These are phyloP conservation scores for Plenodomus lindquistii DNA, from an alignment of 2,329 filamentous ascomycete species.

Conservation along the genomic window DNA sequence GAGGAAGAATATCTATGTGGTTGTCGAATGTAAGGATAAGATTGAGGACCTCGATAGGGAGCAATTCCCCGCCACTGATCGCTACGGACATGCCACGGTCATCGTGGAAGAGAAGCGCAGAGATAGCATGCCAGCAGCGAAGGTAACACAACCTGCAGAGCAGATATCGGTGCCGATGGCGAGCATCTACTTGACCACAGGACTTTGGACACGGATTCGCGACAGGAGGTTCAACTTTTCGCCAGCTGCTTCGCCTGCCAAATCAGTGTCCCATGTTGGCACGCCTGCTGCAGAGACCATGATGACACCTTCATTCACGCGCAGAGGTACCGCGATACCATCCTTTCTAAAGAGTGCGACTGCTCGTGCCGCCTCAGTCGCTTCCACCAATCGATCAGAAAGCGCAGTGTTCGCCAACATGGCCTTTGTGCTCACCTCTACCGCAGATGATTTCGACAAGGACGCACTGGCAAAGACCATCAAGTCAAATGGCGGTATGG, in stretches of 20 bases:
- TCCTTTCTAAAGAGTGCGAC: conserved; percentile 33
- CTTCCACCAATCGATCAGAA: conserved; percentile 28
- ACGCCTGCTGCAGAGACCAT: conserved; percentile 41
- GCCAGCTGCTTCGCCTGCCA: conserved; percentile 18
- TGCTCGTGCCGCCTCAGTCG: conserved; percentile 32
- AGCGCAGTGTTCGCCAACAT: conserved; percentile 72
- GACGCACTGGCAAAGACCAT: conserved; percentile 66
- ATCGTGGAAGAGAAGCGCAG: conserved; percentile 48
- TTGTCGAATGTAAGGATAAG: conserved; percentile 49
- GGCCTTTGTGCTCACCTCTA: conserved; percentile 84
- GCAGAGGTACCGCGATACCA: conserved; percentile 40
- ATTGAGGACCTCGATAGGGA: conserved; percentile 25
- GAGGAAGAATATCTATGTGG: conserved; percentile 50
- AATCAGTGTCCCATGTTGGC: conserved; percentile 21
- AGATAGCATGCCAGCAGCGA: conserved; percentile 38
- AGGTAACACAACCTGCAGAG: conserved; percentile 17
- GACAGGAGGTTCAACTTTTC: conserved; percentile 43
- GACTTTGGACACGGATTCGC: conserved; percentile 48
- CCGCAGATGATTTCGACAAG: conserved; percentile 57
- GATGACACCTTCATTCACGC: conserved; percentile 56
- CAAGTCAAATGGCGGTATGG: conserved; percentile 68
- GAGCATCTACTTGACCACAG: conserved; percentile 50
- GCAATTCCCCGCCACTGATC: conserved; percentile 46
- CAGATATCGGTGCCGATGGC: conserved; percentile 46
- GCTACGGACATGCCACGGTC: conserved; percentile 47